phyloP scores from a whole-genome alignment of 1,284 basidiomycete species.

The Ustilago lituana region DNA sequence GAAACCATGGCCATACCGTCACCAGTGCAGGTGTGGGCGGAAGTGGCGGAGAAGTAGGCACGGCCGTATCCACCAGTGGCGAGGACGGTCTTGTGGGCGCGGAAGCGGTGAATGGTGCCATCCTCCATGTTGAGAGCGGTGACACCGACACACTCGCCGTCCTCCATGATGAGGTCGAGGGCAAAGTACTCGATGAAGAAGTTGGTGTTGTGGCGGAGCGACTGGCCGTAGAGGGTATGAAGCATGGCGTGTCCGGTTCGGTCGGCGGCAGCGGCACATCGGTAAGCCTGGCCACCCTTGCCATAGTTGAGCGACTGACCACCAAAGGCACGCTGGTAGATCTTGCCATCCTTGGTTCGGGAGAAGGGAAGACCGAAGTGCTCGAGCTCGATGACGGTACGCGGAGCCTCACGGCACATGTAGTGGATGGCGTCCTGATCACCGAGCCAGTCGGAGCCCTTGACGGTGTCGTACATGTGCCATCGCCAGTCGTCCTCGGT shows the following conservation, averaged over 20 bases:
- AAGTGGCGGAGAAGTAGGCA: constrained; percentile 98
- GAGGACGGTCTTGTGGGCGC: constrained; percentile 96
- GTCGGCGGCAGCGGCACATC: constrained; percentile 97
- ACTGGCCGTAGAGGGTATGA: constrained; percentile 98
- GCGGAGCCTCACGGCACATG: constrained; percentile 96
- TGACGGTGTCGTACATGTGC: constrained; percentile 99
- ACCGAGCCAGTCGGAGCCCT: constrained; percentile 99
- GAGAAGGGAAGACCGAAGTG: constrained; percentile 99
- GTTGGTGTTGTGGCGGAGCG: constrained; percentile 98
- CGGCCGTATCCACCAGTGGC: constrained; percentile 99
- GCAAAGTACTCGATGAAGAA: constrained; percentile 99
- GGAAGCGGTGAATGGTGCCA: constrained; percentile 97
- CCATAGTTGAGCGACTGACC: constrained; percentile 97
- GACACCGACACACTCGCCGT: constrained; percentile 98
- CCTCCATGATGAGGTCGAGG: constrained; percentile 93
- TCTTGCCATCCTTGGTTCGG: constrained; percentile 98
- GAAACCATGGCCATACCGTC: constrained; percentile 99
- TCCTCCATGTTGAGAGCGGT: constrained; percentile 99
- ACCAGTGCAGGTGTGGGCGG: constrained; percentile 98
- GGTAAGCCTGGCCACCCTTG: constrained; percentile 99
- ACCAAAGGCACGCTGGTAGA: constrained; percentile 99
- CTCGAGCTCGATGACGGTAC: constrained; percentile 93
- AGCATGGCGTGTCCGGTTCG: constrained; percentile 98
- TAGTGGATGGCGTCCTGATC: constrained; percentile 99
- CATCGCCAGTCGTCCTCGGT: constrained; percentile 88